Evolutionary conservation across 2,329 filamentous ascomycete species (phyloP), one percentile per base, ranked within the genome.

Genomic region (Fusarium denticulatum): DNA sequence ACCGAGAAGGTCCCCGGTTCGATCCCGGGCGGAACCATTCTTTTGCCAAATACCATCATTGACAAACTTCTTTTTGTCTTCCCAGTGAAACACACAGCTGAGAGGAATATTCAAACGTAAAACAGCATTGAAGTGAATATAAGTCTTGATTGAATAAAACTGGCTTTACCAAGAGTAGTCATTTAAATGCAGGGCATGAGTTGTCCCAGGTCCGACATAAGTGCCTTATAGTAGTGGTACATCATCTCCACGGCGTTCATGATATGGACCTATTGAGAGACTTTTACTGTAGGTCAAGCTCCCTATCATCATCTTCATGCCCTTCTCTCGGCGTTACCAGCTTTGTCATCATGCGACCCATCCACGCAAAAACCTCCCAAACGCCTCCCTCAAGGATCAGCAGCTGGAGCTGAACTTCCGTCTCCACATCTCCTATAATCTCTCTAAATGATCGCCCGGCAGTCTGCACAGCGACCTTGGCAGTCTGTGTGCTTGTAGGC

Each of bases 1-100:
- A n/a, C n/a, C n/a, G n/a, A n/a, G n/a, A n/a, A n/a, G n/a, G n/a
- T n/a, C n/a, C n/a, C n/a, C n/a, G n/a, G n/a, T n/a, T n/a, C n/a
- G n/a, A n/a, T n/a, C n/a, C n/a, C n/a, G n/a, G 64, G 66, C 66
- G 64, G 16, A 68, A 68, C 65, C 65, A 55, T 24, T 50, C 13
- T 26, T 67, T 66, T 60, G 47, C 22, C 6, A 4, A 10, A n/a
- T 18, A 10, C 0, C 5, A 6, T 12, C 2, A 30, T n/a, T 9
- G 14, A 3, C 7, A 7, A 22, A 9, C 2, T 2, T 4, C 8
- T 18, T 28, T 30, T 30, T 46, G 14, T 20, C 15, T 37, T 10
- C 6, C n/a, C n/a, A n/a, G n/a, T n/a, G n/a, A n/a, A n/a, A n/a
- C n/a, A n/a, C n/a, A n/a, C n/a, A n/a, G n/a, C n/a, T n/a, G n/a